Conservation (phyloP, 768 basidiomycete genomes). For the Collybia nuda region DNA sequence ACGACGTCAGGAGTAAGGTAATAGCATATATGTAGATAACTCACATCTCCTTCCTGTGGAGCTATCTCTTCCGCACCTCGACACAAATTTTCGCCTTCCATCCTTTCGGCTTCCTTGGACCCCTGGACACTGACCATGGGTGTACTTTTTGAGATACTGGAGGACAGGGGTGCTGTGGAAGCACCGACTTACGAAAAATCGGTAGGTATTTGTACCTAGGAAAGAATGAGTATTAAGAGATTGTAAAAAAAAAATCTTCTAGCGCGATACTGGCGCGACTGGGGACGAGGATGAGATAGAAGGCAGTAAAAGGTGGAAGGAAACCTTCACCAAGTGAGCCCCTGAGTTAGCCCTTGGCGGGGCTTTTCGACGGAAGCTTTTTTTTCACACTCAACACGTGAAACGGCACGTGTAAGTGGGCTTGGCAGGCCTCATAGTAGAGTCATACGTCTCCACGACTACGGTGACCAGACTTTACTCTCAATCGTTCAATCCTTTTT, state of each 20-base stretch:
- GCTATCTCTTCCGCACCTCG: neutral
- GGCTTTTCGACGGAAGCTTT: slow-evolving; percentile 20
- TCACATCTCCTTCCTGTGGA: slow-evolving; percentile 4
- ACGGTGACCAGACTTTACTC: too few relatives aligned
- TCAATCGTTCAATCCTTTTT: too few relatives aligned
- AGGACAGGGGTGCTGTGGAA: slow-evolving; percentile 17
- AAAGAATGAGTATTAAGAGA: neutral
- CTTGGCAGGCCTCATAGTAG: too few relatives aligned
- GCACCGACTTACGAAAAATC: neutral
- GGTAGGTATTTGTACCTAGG: neutral
- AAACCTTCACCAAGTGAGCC: slow-evolving; percentile 17
- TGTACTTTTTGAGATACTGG: slow-evolving; percentile 4
- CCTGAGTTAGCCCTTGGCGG: slow-evolving; percentile 17
- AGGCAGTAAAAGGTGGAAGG: slow-evolving; percentile 10
- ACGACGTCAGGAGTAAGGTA: neutral
- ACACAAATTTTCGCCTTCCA: slow-evolving; percentile 9
- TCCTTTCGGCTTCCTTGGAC: slow-evolving; percentile 15
- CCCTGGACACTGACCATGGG: slow-evolving; percentile 21
- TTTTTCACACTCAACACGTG: slow-evolving; percentile 25
- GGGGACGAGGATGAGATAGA: neutral
- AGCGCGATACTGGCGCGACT: too few relatives aligned
- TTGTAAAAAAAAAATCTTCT: neutral
- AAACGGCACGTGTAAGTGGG: neutral
- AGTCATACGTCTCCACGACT: too few relatives aligned
- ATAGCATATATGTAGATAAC: neutral